Percentiles rank a stretch among this genome's conserved stretches.
These are phyloP conservation scores for Saccharomycopsis hybrid DNA, from an alignment of 1,139 yeast species.

Conservation along the genomic window DNA sequence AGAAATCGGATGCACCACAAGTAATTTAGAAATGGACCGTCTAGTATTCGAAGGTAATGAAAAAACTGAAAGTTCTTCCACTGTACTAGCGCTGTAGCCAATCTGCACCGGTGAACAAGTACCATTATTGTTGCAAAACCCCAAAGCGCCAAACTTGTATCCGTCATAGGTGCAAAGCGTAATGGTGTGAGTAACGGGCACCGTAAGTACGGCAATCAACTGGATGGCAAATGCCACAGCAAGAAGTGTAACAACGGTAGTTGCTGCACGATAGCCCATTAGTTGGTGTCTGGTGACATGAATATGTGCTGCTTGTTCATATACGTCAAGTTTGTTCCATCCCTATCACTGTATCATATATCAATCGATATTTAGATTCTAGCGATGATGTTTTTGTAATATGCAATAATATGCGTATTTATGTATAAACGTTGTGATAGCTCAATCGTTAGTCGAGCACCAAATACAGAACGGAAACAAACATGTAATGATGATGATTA, in stretches of 20 bases:
- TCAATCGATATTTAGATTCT: too few relatives aligned
- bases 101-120: constrained; percentile 46
- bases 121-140: constrained; percentile 49
- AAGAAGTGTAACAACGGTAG: constrained; percentile 36
- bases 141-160: constrained; percentile 78
- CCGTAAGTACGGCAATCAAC: constrained; percentile 49
- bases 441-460: too few relatives aligned
- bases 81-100: constrained; percentile 38
- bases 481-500: too few relatives aligned
- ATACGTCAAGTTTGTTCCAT: too few relatives aligned
- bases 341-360: too few relatives aligned
- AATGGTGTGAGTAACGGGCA: constrained; percentile 50
- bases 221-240: constrained; percentile 47
- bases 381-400: too few relatives aligned
- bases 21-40: constrained; percentile 57
- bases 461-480: too few relatives aligned
- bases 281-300: too few relatives aligned
- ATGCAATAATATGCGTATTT: too few relatives aligned
- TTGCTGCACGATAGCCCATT: constrained; percentile 26
- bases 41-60: constrained; percentile 52
- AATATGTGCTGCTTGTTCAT: too few relatives aligned
- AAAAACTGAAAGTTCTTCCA: constrained; percentile 35
- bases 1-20: constrained; percentile 78
- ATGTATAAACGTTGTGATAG: too few relatives aligned
- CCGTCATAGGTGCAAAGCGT: constrained; percentile 45